Evolutionary conservation across 495 filamentous ascomycete genomes (phyloP), one percentile per base, ranked within the genome.

Genomic region (Pyrenopolyporus hunteri): DNA sequence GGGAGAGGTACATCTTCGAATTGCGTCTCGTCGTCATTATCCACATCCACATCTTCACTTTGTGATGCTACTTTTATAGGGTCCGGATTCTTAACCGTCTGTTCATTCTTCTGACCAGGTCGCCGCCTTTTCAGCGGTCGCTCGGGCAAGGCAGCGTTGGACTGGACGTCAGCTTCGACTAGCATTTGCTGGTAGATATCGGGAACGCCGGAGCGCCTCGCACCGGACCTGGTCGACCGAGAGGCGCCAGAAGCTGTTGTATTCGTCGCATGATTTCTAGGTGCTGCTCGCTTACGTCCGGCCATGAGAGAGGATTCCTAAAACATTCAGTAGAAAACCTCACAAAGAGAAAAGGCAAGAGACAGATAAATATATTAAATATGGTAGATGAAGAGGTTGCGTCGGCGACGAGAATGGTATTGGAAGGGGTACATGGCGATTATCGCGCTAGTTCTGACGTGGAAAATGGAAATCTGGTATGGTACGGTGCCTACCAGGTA

Each of bases 171-270:
- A 22, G 83, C 86, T 67, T 90, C 87, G 14, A 75, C 78, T 14
- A 92, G 76, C 87, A 92, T 85, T 54, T 90, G 83, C 37, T 71
- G 79, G 58, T 89, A 90, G 0, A 87, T 78, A 37, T 84, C 77
- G 1, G 82, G 80, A 23, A 85, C 74, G 57, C 64, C 44, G 42
- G 52, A 45, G 5, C 44, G 54, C 45, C 16, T 53, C 36, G 56
- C 42, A 45, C 50, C 65, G 1, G 66, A 60, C 14, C 59, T 52
- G 2, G 69, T 67, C 8, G 50, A 45, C 33, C 68, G 40, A 6
- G 58, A 54, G 6, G 68, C 40, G 36, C 67, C 20, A 29, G 64
- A 54, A 23, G 65, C 55, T 19, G 57, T 53, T 55, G 61, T 16
- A 46, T 48, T 59, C 7, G 55, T 43, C 39, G 67, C 50, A 62